phyloP scores from a whole-genome alignment of 2,329 filamentous ascomycete genomes.

The Tolypocladium nubicola region DNA sequence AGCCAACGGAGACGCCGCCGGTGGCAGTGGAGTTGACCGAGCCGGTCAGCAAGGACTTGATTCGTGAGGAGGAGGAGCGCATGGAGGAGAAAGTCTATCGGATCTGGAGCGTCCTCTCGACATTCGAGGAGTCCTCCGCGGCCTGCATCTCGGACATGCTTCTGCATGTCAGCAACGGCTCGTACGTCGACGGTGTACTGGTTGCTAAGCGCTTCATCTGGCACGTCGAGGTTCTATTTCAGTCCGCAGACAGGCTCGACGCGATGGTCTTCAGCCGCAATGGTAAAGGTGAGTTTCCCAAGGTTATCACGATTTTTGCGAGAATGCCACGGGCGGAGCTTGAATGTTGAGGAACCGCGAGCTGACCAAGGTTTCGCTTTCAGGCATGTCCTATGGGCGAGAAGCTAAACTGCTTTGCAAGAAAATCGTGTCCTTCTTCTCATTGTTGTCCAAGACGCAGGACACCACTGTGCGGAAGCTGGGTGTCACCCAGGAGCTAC shows the following conservation, averaged over 20 bases:
- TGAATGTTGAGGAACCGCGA: neutral
- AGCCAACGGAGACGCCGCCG: constrained; percentile 41
- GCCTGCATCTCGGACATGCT: constrained; percentile 99
- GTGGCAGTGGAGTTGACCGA: constrained; percentile 33
- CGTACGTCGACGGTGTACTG: constrained; percentile 88
- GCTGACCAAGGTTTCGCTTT: neutral
- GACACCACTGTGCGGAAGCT: constrained; percentile 83
- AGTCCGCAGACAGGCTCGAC: constrained; percentile 78
- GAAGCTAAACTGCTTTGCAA: constrained; percentile 99
- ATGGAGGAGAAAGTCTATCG: constrained; percentile 98
- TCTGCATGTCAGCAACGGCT: constrained; percentile 93
- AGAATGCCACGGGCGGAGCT: neutral
- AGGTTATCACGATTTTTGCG: neutral
- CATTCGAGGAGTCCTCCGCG: constrained; percentile 94
- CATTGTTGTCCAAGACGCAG: constrained; percentile 86
- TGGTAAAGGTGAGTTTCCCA: constrained; percentile 56
- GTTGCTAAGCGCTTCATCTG: constrained; percentile 94
- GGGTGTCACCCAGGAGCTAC: constrained; percentile 92
- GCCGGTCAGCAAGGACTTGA: constrained; percentile 56
- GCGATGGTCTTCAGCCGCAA: constrained; percentile 55
- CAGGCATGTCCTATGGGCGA: constrained; percentile 79
- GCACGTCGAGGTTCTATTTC: constrained; percentile 89
- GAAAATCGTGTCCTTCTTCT: constrained; percentile 98
- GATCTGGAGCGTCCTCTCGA: constrained; percentile 96
- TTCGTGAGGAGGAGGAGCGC: constrained; percentile 77